Evolutionary conservation across 306 rosid species (phyloP).

Genomic region (Fragaria nilgerrensis): DNA sequence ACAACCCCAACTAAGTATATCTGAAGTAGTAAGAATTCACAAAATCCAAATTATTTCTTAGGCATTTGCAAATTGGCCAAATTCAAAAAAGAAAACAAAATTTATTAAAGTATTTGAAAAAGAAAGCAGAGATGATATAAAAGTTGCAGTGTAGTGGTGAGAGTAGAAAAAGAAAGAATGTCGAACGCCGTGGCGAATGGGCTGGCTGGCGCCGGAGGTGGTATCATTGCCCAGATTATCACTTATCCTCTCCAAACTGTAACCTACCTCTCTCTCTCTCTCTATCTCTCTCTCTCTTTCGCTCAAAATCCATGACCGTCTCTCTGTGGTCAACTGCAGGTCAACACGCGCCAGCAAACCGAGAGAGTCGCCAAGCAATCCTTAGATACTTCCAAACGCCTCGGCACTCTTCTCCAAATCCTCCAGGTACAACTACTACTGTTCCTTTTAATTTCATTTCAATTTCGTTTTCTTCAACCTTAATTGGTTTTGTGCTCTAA

Average conservation of each 20-base stretch:
- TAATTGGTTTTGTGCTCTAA: background rate
- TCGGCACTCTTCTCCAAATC: slow-evolving; percentile 61
- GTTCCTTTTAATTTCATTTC: background rate
- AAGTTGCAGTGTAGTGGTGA: background rate
- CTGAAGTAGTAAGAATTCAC: too few relatives aligned
- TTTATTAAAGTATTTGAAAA: too few relatives aligned
- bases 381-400: slow-evolving; percentile 23
- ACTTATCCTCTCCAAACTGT: slow-evolving; percentile 88
- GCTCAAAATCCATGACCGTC: background rate
- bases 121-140: background rate
- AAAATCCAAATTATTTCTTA: too few relatives aligned
- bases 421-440: slow-evolving; percentile 38
- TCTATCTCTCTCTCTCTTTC: background rate
- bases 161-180: slow-evolving; percentile 21
- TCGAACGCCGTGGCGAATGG: slow-evolving; percentile 78
- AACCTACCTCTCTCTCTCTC: background rate
- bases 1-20: too few relatives aligned
- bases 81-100: too few relatives aligned
- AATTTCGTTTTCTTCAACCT: background rate
- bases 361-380: slow-evolving; percentile 62
- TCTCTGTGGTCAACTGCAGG: slow-evolving; percentile 37
- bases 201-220: slow-evolving; percentile 81
- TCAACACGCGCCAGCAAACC: slow-evolving; percentile 83
- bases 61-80: too few relatives aligned
- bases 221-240: slow-evolving; percentile 77